These are phyloP conservation scores for Lachnellula suecica DNA, from an alignment of 2,329 filamentous ascomycete genomes.

Conservation along the genomic window DNA sequence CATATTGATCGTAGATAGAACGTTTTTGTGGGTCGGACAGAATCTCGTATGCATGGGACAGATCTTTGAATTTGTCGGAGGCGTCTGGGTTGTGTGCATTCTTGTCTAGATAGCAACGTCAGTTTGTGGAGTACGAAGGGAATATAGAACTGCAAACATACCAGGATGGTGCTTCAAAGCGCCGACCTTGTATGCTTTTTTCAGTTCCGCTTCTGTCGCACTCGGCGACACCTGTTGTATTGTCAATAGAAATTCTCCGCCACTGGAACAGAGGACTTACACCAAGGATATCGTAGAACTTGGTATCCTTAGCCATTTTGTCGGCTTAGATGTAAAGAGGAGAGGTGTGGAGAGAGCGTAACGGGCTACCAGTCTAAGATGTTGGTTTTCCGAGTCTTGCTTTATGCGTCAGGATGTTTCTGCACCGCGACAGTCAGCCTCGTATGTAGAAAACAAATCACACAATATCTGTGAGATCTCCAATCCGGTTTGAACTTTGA, in stretches of 20 bases:
- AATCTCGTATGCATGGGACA: constrained; percentile 93
- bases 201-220: constrained; percentile 82
- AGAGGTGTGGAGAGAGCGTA: constrained; percentile 7
- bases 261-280: constrained; percentile 47
- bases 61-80: constrained; percentile 97
- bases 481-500: neutral
- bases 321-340: constrained; percentile 18
- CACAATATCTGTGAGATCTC: neutral
- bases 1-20: constrained; percentile 92
- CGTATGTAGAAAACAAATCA: neutral
- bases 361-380: neutral
- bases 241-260: constrained; percentile 28
- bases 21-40: constrained; percentile 92
- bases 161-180: constrained; percentile 84
- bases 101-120: constrained; percentile 66
- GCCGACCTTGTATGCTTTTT: constrained; percentile 84
- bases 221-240: constrained; percentile 67
- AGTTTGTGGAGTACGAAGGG: constrained; percentile 11
- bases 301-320: constrained; percentile 77
- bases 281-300: constrained; percentile 76
- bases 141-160: constrained; percentile 42
- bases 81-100: constrained; percentile 91
- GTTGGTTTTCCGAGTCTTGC: neutral
- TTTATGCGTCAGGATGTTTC: neutral
- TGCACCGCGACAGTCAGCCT: neutral